phyloP scores from a whole-genome alignment of 768 basidiomycete genomes.

The Mycena rosella region DNA sequence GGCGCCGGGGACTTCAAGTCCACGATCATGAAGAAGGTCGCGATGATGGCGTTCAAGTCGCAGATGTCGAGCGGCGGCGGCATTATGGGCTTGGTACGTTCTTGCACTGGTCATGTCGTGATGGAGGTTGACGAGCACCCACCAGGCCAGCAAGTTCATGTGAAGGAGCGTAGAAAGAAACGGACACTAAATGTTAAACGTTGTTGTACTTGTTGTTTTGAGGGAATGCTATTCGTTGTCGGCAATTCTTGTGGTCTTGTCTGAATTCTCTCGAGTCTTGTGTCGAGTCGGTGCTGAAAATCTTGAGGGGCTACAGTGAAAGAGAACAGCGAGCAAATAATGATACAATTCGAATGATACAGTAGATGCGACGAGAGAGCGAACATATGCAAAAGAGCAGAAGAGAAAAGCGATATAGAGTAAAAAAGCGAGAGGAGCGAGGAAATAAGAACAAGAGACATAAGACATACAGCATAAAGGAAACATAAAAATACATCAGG shows the following conservation, averaged over 20 bases:
- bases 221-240: conserved; percentile 11
- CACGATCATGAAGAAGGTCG: conserved; percentile 30
- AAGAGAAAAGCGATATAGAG: conserved; percentile 14
- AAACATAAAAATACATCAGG: conserved; percentile 28
- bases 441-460: conserved; percentile 9
- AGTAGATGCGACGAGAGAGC: conserved; percentile 18
- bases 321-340: background rate
- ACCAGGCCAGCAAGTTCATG: conserved; percentile 30
- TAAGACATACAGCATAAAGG: background rate
- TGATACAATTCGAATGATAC: conserved; percentile 25
- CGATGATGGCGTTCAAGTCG: conserved; percentile 34
- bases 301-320: too few relatives aligned
- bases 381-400: background rate
- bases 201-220: conserved; percentile 16
- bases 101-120: background rate
- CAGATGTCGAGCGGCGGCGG: conserved; percentile 31
- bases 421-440: too few relatives aligned
- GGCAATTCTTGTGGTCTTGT: background rate
- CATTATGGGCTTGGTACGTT: conserved; percentile 22
- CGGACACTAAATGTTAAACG: conserved; percentile 15
- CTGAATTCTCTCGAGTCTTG: background rate
- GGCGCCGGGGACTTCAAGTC: conserved; percentile 21
- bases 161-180: conserved; percentile 18
- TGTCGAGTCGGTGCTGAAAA: background rate
- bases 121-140: background rate